phyloP scores from a whole-genome alignment of 192 early-diverging fungal species.

The Gonapodya prolifera region DNA sequence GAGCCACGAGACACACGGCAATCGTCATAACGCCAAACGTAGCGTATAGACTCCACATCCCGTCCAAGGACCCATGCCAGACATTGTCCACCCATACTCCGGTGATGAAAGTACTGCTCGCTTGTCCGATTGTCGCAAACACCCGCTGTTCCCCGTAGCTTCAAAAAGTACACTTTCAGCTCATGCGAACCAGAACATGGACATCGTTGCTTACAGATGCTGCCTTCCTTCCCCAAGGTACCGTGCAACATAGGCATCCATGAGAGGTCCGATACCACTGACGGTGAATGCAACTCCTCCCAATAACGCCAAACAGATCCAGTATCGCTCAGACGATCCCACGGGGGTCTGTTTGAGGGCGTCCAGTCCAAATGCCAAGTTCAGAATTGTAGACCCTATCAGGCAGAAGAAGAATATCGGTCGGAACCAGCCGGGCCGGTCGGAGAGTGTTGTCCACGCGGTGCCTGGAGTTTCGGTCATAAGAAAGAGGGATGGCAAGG shows the following conservation, averaged over 20 bases:
- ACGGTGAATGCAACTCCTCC: neutral
- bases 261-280: neutral
- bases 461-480: too few species aligned
- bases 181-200: too few species aligned
- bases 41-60: neutral
- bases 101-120: neutral
- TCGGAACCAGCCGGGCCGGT: neutral
- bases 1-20: neutral
- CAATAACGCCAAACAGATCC: neutral
- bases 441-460: neutral
- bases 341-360: neutral
- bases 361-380: neutral
- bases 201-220: neutral
- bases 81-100: neutral
- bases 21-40: neutral
- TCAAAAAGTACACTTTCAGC: neutral
- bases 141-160: neutral
- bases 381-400: neutral
- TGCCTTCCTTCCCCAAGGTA: neutral
- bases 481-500: too few species aligned
- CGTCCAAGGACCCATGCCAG: neutral
- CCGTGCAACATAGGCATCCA: neutral
- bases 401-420: neutral
- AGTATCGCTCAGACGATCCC: neutral
- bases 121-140: neutral